A percentile compares a stretch with the other conserved stretches of the same genome.
Conservation (phyloP, 331 rosid genomes). For the Quercus phellos region DNA sequence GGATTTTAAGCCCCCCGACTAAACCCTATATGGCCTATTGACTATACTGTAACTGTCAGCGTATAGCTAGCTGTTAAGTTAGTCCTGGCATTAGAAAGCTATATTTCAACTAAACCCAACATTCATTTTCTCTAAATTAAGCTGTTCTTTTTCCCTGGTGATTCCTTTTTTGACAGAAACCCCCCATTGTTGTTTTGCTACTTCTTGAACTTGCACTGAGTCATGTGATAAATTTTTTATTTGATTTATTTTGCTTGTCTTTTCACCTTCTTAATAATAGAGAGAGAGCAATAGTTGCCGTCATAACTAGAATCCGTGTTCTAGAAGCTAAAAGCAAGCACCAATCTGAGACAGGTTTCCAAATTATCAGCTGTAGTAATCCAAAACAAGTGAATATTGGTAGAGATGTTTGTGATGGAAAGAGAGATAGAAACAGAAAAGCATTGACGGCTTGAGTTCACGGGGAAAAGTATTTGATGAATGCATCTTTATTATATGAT, state of each 20-base stretch:
- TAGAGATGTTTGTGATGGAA: no score
- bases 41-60: neutral
- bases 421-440: no score
- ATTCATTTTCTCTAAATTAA: neutral
- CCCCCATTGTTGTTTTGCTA: no score
- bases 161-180: neutral
- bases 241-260: neutral
- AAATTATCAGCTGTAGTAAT: neutral
- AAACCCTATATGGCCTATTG: constrained; percentile 8
- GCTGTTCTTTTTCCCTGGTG: constrained; percentile 1
- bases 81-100: constrained; percentile 19
- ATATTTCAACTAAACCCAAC: constrained; percentile 12
- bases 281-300: no score
- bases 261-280: constrained; percentile 19
- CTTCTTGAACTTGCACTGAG: no score
- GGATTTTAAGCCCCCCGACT: neutral
- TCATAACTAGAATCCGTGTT: neutral
- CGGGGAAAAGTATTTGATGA: no score
- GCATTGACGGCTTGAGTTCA: no score
- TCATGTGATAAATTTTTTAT: neutral
- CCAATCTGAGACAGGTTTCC: neutral
- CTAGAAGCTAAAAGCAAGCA: neutral
- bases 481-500: no score
- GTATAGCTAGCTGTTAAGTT: neutral
- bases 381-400: no score